A percentile compares a stretch with the other conserved stretches of the same genome.
phyloP scores from a whole-genome alignment of 352 stramenopile genomes.

The Phytophthora cactorum region DNA sequence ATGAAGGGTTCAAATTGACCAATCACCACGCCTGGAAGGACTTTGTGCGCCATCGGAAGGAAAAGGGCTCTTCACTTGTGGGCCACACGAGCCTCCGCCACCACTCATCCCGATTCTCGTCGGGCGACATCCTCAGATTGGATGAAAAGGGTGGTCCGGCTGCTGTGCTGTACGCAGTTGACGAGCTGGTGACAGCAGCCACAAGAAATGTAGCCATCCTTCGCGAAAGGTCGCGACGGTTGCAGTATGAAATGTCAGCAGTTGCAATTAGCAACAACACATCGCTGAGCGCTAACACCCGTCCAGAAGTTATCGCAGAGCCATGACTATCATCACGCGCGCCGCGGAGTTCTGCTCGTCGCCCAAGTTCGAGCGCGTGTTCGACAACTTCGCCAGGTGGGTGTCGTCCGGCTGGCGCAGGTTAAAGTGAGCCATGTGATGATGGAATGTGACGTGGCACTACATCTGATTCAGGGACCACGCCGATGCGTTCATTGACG shows the following conservation, averaged over 20 bases:
- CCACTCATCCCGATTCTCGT: constrained; percentile 31
- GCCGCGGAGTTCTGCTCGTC: constrained; percentile 74
- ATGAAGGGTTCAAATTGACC: background rate
- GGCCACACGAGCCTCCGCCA: constrained; percentile 17
- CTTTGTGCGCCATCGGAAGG: background rate
- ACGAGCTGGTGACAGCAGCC: background rate
- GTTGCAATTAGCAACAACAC: background rate
- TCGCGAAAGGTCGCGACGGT: constrained; percentile 23
- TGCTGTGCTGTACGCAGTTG: background rate
- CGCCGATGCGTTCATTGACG: constrained; percentile 67
- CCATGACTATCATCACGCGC: constrained; percentile 71
- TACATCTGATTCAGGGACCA: constrained; percentile 46
- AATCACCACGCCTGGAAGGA: background rate
- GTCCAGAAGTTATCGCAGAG: background rate
- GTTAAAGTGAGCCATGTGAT: constrained; percentile 8
- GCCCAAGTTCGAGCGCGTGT: constrained; percentile 78
- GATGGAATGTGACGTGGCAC: constrained; percentile 18
- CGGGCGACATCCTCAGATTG: constrained; percentile 13
- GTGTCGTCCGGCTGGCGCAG: constrained; percentile 4
- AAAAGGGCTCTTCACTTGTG: constrained; percentile 2
- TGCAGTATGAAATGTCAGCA: too few relatives aligned
- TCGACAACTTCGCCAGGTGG: constrained; percentile 80
- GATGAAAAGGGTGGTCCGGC: constrained; percentile 12
- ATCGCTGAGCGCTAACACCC: background rate
- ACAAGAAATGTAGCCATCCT: constrained; percentile 27